These are phyloP conservation scores for Cymbidium sinense DNA, from an alignment of 106 monocot species.

Conservation along the genomic window DNA sequence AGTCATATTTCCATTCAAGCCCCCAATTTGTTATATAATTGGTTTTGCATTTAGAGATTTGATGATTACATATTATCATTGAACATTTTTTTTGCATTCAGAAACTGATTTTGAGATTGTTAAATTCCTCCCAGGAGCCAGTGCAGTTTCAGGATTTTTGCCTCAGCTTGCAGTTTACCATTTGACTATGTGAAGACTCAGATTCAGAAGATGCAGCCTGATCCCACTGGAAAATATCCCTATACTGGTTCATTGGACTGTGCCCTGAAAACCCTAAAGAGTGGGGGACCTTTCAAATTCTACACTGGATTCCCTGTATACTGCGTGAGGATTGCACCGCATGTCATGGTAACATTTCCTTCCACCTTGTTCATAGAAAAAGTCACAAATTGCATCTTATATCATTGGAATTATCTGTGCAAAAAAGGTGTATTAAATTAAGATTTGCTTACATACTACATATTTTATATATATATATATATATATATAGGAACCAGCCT, in stretches of 20 bases:
- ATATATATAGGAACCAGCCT: no score
- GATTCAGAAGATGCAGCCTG: conserved; percentile 84
- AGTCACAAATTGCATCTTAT: no score
- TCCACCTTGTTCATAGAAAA: neutral
- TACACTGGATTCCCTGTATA: conserved; percentile 78
- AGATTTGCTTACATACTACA: no score
- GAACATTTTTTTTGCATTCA: neutral
- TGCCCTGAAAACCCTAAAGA: conserved; percentile 49
- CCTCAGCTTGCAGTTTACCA: conserved; percentile 68
- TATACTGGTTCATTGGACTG: conserved; percentile 65
- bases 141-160: conserved; percentile 76
- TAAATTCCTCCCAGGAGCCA: conserved; percentile 45
- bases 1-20: no score
- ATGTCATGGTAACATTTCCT: conserved; percentile 45
- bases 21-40: no score
- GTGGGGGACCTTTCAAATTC: conserved; percentile 57
- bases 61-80: neutral
- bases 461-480: no score
- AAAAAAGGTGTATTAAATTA: no score
- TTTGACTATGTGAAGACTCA: conserved; percentile 82
- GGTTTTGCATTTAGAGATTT: neutral
- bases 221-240: conserved; percentile 64
- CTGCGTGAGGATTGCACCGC: conserved; percentile 63
- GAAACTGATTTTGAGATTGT: neutral
- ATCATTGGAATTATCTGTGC: no score